Evolutionary conservation across 805 yeast genomes (phyloP).

Genomic region (Jamesozyma gamospora): DNA sequence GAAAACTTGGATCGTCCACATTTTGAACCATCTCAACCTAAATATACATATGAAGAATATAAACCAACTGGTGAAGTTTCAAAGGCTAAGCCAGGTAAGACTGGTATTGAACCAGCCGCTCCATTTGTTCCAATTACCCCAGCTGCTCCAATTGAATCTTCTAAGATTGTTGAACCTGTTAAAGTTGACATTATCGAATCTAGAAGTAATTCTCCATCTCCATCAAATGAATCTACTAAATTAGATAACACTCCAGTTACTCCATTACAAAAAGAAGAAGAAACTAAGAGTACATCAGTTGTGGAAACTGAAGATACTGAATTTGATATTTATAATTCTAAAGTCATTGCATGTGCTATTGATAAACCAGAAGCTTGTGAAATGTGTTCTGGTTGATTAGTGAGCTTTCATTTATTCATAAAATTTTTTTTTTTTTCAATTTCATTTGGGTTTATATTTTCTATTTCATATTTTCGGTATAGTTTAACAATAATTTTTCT

Average conservation of each 20-base stretch:
- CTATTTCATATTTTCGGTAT: neutral
- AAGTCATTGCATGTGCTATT: slow-evolving; percentile 94
- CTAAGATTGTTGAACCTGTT: neutral
- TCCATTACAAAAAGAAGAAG: slow-evolving; percentile 25
- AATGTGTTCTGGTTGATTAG: slow-evolving; percentile 87
- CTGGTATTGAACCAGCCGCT: slow-evolving; percentile 1
- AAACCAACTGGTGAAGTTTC: slow-evolving; percentile 8
- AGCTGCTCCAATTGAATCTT: neutral
- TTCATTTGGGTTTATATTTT: neutral
- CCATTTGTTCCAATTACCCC: slow-evolving; percentile 1
- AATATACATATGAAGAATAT: slow-evolving; percentile 7
- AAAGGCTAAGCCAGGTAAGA: slow-evolving; percentile 7
- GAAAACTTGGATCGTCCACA: slow-evolving; percentile 31
- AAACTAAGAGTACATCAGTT: slow-evolving; percentile 33
- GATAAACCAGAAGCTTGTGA: slow-evolving; percentile 96
- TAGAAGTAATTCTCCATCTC: slow-evolving; percentile 29
- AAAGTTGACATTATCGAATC: slow-evolving; percentile 6
- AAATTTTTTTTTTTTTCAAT: neutral
- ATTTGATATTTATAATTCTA: slow-evolving; percentile 79
- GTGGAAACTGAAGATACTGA: slow-evolving; percentile 35
- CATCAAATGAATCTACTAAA: slow-evolving; percentile 17
- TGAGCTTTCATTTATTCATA: neutral
- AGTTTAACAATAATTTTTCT: neutral
- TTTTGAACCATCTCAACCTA: slow-evolving; percentile 23
- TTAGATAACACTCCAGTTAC: slow-evolving; percentile 23